These are phyloP conservation scores for Clavispora carvajalis DNA, from an alignment of 805 yeast genomes.

Conservation along the genomic window DNA sequence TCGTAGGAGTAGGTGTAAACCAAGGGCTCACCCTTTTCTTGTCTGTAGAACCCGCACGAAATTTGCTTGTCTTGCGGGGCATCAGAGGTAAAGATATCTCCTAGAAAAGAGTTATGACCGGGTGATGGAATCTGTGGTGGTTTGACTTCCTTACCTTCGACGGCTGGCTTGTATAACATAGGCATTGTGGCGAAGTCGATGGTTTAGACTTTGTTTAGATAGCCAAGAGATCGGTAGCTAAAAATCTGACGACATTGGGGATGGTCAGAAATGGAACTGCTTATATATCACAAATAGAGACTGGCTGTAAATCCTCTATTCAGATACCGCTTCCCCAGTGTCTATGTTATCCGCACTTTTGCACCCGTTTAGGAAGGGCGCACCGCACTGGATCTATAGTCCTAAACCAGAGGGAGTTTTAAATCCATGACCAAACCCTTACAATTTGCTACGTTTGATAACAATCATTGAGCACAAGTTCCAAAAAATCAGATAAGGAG, in stretches of 20 bases:
- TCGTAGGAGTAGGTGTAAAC: constrained; percentile 63
- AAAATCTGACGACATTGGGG: neutral
- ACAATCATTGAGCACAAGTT: too few species aligned
- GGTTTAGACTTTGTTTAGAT: too few species aligned
- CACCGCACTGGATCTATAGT: neutral
- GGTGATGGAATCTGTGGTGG: constrained; percentile 60
- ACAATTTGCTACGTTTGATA: too few species aligned
- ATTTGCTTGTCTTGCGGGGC: constrained; percentile 57
- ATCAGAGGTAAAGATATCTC: constrained; percentile 58
- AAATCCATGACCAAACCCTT: neutral
- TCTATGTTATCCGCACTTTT: neutral
- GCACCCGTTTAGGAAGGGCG: neutral
- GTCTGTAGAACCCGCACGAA: constrained; percentile 64
- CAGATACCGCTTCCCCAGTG: neutral
- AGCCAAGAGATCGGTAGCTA: neutral
- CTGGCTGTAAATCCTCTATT: neutral
- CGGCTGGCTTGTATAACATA: constrained; percentile 48
- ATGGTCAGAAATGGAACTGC: too few species aligned
- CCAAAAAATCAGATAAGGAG: too few species aligned
- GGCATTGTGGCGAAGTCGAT: constrained; percentile 45
- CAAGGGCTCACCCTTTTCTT: constrained; percentile 62
- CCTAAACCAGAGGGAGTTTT: neutral
- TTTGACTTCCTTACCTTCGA: constrained; percentile 47
- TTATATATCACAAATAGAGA: neutral
- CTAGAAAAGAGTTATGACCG: constrained; percentile 65